Base-by-base conservation (phyloP, 75 land plant genomes). In the Selaginella moellendorffii region DNA sequence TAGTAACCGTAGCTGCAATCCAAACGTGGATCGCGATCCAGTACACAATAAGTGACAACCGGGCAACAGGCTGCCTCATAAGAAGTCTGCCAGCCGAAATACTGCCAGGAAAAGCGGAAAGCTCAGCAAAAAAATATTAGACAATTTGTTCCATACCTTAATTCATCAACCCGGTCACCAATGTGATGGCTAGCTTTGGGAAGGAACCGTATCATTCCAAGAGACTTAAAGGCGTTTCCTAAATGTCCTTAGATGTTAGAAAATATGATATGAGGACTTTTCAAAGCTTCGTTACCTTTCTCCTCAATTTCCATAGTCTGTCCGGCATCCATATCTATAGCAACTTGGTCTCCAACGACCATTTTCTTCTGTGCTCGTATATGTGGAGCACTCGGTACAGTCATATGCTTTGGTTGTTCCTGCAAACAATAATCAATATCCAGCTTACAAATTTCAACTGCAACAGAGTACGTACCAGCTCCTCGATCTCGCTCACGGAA, bases 21-120 rank as follows among this genome's bases (percentile, higher is more conserved):
- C 66, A 75, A 22, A 75, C 52, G 36, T 95, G 97, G 65, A 95
- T 26, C 19, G 78, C 30, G 51, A 87, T 59, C 99, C 99, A 95
- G 68, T 95, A 95, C 56, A 95, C 58, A 12, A 87, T 75, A 66
- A 95, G 66, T 36, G 83, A 80, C 24, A 95, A 70, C 53, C 99
- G 79, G 42, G 93, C 75, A 29, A 75, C 70, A 53, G 99, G 99
- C 65, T 90, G 92, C 19, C 96, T 79, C 88, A 86, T 89, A 23
- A 95, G 79, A 56, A 85, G 53, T 42, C 96, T 77, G 21, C 85
- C 91, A 59, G 85, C 83, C 25, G 87, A 84, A 42, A 95, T 82
- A 87, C 99, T 95, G 80, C 29, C 29, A 52, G 46, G 69, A 31
- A 73, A 42, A 5, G 14, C 5, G 24, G 27, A 19, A 18, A 52